A percentile compares a stretch with the other conserved stretches of the same genome.
Conservation (phyloP, 1,284 basidiomycete species). For the Ustilago bromivora region DNA sequence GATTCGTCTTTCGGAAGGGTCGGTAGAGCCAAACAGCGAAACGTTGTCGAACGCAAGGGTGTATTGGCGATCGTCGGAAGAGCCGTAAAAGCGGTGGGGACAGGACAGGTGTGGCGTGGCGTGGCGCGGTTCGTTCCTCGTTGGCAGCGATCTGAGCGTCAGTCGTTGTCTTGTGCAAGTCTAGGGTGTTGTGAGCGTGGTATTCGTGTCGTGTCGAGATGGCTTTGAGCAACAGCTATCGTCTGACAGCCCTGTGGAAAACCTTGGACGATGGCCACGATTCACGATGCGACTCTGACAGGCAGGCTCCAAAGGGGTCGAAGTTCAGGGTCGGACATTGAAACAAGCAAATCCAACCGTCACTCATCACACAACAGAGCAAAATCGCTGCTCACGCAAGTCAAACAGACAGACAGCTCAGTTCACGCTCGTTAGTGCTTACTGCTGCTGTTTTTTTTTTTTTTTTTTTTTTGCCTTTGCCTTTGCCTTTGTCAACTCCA, state of each 20-base stretch:
- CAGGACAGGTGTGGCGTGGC: background rate
- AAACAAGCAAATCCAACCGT: background rate
- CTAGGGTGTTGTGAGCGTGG: background rate
- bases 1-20: background rate
- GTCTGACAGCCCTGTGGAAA: background rate
- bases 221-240: background rate
- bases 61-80: constrained; percentile 1
- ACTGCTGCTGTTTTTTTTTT: too few species aligned
- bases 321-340: constrained; percentile 4
- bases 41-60: background rate
- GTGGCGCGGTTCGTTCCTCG: constrained; percentile 1
- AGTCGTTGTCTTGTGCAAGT: background rate
- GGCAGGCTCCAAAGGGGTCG: constrained; percentile 2
- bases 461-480: too few species aligned
- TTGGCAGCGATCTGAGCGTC: constrained; percentile 7
- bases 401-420: too few species aligned
- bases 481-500: too few species aligned
- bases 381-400: background rate
- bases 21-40: background rate
- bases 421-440: too few species aligned
- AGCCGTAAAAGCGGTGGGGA: constrained; percentile 1
- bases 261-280: background rate
- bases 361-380: background rate
- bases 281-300: background rate
- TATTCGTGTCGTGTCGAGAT: background rate